Conservation (phyloP, 306 rosid genomes). For the Medicago lupulina region DNA sequence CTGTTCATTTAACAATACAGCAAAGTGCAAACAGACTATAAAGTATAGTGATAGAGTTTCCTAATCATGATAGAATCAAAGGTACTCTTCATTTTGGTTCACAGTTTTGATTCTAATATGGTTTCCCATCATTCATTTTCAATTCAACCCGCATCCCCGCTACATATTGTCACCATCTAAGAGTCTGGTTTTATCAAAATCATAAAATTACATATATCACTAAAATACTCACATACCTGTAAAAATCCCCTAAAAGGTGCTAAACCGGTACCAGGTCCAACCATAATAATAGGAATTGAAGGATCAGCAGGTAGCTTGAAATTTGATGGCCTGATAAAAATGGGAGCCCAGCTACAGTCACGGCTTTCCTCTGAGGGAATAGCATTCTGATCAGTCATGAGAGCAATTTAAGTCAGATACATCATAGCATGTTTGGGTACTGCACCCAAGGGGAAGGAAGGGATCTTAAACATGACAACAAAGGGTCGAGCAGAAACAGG, state of each 20-base stretch:
- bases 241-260: conserved; percentile 99
- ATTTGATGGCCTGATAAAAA: conserved; percentile 87
- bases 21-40: not conserved
- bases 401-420: conserved; percentile 43
- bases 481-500: conserved; percentile 15
- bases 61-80: conserved; percentile 22
- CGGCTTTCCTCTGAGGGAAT: conserved; percentile 70
- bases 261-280: conserved; percentile 99
- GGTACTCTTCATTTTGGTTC: conserved; percentile 25
- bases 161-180: conserved; percentile 1
- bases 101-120: conserved; percentile 8
- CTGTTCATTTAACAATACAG: conserved; percentile 5
- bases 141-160: not conserved
- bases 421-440: conserved; percentile 30
- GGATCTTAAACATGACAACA: conserved; percentile 27
- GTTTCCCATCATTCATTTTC: conserved; percentile 23
- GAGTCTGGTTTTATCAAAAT: conserved; percentile 26
- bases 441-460: conserved; percentile 9
- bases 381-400: conserved; percentile 65
- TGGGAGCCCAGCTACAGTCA: conserved; percentile 88
- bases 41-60: conserved; percentile 1
- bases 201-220: conserved; percentile 23
- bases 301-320: conserved; percentile 86
- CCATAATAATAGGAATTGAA: conserved; percentile 76
- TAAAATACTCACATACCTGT: conserved; percentile 64